These are phyloP conservation scores for Cenococcum geophilum DNA, from an alignment of 495 filamentous ascomycete genomes.

Conservation along the genomic window DNA sequence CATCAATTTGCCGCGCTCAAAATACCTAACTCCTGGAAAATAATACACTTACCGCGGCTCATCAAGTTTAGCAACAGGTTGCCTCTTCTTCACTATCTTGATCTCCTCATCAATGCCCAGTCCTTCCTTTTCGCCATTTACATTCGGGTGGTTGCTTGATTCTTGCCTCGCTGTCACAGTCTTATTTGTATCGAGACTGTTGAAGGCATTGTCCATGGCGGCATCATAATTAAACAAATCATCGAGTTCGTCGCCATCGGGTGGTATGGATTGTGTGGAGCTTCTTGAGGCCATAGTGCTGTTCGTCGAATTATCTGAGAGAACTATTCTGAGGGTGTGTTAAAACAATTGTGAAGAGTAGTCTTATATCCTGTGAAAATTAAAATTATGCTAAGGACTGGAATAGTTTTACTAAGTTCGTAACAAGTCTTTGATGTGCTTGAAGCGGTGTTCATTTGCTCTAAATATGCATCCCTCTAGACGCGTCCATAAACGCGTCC, in stretches of 20 bases:
- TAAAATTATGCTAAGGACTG: too few species aligned
- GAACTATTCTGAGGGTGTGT: not conserved
- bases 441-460: too few species aligned
- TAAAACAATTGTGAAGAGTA: too few species aligned
- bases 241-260: conserved; percentile 41
- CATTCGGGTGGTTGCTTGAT: conserved; percentile 6
- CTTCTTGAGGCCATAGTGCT: not conserved
- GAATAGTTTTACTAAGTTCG: too few species aligned
- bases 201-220: conserved; percentile 47
- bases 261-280: not conserved
- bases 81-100: conserved; percentile 67
- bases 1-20: not conserved
- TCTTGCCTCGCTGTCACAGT: conserved; percentile 19
- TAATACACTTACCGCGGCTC: conserved; percentile 56
- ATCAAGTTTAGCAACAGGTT: conserved; percentile 77
- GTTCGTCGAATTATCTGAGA: not conserved
- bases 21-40: not conserved
- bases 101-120: conserved; percentile 85
- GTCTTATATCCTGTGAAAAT: too few species aligned
- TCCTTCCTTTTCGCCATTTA: conserved; percentile 28
- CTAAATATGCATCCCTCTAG: too few species aligned
- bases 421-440: too few species aligned
- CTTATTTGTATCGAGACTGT: conserved; percentile 39
- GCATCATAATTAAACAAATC: conserved; percentile 64
- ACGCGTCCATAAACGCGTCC: not conserved